Evolutionary conservation across 2,329 filamentous ascomycete genomes (phyloP).

Genomic region (Aspergillus melleus): DNA sequence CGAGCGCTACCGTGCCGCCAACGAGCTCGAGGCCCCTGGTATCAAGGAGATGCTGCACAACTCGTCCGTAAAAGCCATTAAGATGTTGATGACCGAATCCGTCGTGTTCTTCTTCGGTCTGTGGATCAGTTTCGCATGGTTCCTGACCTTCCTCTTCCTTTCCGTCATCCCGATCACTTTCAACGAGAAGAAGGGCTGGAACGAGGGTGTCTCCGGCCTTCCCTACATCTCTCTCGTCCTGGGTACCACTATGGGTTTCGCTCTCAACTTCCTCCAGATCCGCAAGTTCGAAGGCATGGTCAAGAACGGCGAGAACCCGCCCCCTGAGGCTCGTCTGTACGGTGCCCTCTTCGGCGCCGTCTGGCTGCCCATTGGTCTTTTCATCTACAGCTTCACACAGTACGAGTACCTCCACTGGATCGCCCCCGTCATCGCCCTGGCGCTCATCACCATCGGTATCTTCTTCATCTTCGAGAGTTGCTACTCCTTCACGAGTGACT

Average conservation of each 20-base stretch:
- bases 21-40: constrained; percentile 53
- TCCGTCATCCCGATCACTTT: constrained; percentile 54
- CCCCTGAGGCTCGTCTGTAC: constrained; percentile 49
- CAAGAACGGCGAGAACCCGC: constrained; percentile 29
- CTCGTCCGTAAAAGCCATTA: constrained; percentile 54
- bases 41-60: constrained; percentile 43
- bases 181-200: constrained; percentile 54
- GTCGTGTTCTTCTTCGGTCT: constrained; percentile 53
- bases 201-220: constrained; percentile 50
- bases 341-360: constrained; percentile 51
- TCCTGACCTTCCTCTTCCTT: constrained; percentile 56
- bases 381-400: constrained; percentile 57
- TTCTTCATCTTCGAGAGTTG: constrained; percentile 48
- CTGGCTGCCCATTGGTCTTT: constrained; percentile 51
- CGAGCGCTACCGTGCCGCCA: constrained; percentile 51
- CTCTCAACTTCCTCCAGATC: constrained; percentile 53
- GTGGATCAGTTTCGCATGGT: constrained; percentile 57
- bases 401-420: constrained; percentile 52
- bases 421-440: constrained; percentile 51
- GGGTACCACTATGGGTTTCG: constrained; percentile 52
- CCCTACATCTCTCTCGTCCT: constrained; percentile 54
- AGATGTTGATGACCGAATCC: constrained; percentile 52
- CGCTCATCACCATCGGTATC: constrained; percentile 54
- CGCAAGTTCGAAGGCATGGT: constrained; percentile 49
- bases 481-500: constrained; percentile 55